These are phyloP conservation scores for Cordyceps fumosorosea DNA, from an alignment of 2,329 filamentous ascomycete genomes.

Conservation along the genomic window DNA sequence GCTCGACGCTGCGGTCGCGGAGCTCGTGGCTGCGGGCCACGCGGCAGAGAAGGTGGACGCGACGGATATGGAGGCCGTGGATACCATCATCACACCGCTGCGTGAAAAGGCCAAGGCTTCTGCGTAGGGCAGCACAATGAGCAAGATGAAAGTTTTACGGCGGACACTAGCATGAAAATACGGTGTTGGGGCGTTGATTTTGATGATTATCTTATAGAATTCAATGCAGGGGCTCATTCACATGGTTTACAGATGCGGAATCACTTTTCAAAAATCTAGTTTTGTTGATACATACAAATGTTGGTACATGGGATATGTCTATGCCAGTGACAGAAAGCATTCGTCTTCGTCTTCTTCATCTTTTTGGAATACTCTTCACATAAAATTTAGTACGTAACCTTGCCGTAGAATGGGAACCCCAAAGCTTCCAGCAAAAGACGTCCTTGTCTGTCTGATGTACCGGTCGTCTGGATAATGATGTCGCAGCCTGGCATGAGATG, in stretches of 20 bases:
- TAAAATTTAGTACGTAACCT: conserved; percentile 40
- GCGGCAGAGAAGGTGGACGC: conserved; percentile 58
- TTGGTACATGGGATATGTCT: conserved; percentile 15
- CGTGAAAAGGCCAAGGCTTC: conserved; percentile 43
- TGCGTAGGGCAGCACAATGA: background rate
- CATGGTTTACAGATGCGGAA: background rate
- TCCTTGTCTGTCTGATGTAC: conserved; percentile 78
- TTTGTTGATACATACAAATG: conserved; percentile 12
- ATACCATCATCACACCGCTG: conserved; percentile 64
- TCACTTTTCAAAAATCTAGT: background rate
- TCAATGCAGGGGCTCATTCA: background rate
- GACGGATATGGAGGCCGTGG: conserved; percentile 78
- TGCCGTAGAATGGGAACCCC: conserved; percentile 68
- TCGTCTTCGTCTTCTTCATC: background rate
- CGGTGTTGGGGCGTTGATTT: conserved; percentile 29
- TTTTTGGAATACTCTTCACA: background rate
- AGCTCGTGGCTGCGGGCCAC: conserved; percentile 43
- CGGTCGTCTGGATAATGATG: conserved; percentile 77
- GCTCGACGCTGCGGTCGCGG: conserved; percentile 60
- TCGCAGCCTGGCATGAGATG: conserved; percentile 80
- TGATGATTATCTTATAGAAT: background rate
- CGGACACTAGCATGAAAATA: conserved; percentile 24
- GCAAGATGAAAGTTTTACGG: conserved; percentile 9
- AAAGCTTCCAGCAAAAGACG: conserved; percentile 55
- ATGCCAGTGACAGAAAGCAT: conserved; percentile 13